Evolutionary conservation across 495 filamentous ascomycete species (phyloP).

Genomic region (Xylaria sp.): DNA sequence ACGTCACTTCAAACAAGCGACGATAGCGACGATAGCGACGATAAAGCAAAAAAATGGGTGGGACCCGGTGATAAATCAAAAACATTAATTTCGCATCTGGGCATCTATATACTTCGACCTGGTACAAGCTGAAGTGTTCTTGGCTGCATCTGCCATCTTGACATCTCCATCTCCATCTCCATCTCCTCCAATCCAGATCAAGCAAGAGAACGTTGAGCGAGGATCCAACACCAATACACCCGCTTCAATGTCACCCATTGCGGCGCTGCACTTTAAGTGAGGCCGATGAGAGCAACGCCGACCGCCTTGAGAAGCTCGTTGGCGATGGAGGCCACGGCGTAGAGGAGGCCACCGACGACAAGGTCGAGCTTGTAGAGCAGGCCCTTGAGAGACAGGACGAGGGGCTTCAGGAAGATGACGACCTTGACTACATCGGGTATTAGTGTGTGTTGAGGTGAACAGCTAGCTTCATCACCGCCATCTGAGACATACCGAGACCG

Average conservation of each 20-base stretch:
- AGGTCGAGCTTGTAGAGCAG: slow-evolving; percentile 45
- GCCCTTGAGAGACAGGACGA: slow-evolving; percentile 43
- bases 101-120: slow-evolving; percentile 16
- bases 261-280: slow-evolving; percentile 21
- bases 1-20: slow-evolving; percentile 18
- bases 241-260: neutral
- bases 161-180: slow-evolving; percentile 5
- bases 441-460: neutral
- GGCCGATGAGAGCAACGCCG: slow-evolving; percentile 41
- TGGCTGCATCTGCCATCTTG: slow-evolving; percentile 2
- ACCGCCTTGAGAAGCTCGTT: slow-evolving; percentile 42
- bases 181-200: neutral
- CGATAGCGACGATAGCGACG: neutral
- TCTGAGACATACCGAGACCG: slow-evolving; percentile 43
- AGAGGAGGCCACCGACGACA: slow-evolving; percentile 43
- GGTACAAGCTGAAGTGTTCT: slow-evolving; percentile 12
- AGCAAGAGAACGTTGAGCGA: slow-evolving; percentile 5
- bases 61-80: neutral
- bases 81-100: neutral
- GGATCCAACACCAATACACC: neutral
- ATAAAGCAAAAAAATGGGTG: neutral
- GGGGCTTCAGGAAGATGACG: slow-evolving; percentile 42
- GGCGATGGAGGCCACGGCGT: slow-evolving; percentile 43
- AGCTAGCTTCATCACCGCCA: neutral
- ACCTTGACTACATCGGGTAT: slow-evolving; percentile 38